Evolutionary conservation across 108 stramenopile species (phyloP), one percentile per base, ranked within the genome.

Genomic region (Aureococcus anophagefferens): DNA sequence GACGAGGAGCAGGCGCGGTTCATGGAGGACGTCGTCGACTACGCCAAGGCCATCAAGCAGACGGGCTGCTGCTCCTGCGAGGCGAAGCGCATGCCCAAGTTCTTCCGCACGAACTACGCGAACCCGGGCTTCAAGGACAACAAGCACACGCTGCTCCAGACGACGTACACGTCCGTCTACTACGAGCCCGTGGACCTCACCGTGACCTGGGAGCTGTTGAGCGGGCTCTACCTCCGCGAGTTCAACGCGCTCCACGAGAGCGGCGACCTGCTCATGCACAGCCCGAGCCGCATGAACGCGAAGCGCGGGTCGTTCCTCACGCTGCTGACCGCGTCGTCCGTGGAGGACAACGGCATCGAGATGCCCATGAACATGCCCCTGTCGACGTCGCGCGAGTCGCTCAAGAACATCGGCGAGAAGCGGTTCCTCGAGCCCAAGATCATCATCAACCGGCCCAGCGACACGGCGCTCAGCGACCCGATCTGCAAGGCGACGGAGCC

Each of bases 331-430:
- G 40, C 71, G 65, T 69, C 69, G 18, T 81, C 74, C 67, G 83
- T 90, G 65, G 77, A 77, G n/a, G 69, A 76, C 62, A 71, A 74
- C 46, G 34, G 71, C n/a, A 51, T 88, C 4, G 84, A 83, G 71
- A 74, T 90, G 33, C 92, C 92, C 29, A 78, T 90, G 31, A 93
- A 93, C 66, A 74, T 93, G 35, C 92, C 92, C 0, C 32, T 71
- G 46, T 34, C 64, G 44, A 68, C 33, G 18, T 65, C 25, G 45
- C 21, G 51, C 51, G 51, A 59, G 51, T 25, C 3, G 51, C 3
- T 59, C 17, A 1, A n/a, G n/a, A n/a, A n/a, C n/a, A n/a, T 25
- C 1, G 25, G 51, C 7, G 17, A 59, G 21, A 1, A 3, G 21
- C 51, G 51, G 51, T 9, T 13, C 13, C 30, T 74, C 21, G 74